These are phyloP conservation scores for Fusarium camptoceras DNA, from an alignment of 2,329 filamentous ascomycete species.

Conservation along the genomic window DNA sequence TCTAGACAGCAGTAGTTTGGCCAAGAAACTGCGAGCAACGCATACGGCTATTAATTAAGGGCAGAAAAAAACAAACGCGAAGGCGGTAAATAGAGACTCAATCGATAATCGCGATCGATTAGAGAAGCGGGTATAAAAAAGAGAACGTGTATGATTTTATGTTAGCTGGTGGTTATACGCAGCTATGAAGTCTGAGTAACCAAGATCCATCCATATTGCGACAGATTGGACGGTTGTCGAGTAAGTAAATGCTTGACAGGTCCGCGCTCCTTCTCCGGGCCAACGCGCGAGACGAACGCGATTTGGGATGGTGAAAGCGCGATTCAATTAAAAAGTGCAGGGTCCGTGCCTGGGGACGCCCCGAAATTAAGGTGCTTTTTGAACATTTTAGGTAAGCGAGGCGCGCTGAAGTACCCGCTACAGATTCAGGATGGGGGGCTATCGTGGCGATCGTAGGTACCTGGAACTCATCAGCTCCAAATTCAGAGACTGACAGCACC, in stretches of 20 bases:
- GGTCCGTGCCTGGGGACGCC: slow-evolving; percentile 31
- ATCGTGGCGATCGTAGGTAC: slow-evolving; percentile 3
- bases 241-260: slow-evolving; percentile 29
- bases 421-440: neutral
- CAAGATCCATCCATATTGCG: slow-evolving; percentile 13
- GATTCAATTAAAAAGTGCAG: slow-evolving; percentile 46
- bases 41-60: slow-evolving; percentile 35
- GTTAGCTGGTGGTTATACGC: slow-evolving; percentile 13
- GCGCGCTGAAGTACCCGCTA: slow-evolving; percentile 10
- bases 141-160: neutral
- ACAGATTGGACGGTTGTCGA: neutral
- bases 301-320: slow-evolving; percentile 27
- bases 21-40: slow-evolving; percentile 39
- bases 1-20: slow-evolving; percentile 53
- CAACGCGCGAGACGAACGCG: slow-evolving; percentile 43
- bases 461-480: neutral
- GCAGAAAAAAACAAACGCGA: slow-evolving; percentile 7
- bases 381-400: slow-evolving; percentile 18
- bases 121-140: neutral
- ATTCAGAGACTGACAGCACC: neutral
- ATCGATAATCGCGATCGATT: neutral
- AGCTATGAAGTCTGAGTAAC: slow-evolving; percentile 19
- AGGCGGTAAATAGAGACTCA: slow-evolving; percentile 4
- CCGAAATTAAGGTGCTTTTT: neutral
- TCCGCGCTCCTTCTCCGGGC: slow-evolving; percentile 40